These are phyloP conservation scores for Mycena olivaceomarginata DNA, from an alignment of 768 basidiomycete genomes.

Conservation along the genomic window DNA sequence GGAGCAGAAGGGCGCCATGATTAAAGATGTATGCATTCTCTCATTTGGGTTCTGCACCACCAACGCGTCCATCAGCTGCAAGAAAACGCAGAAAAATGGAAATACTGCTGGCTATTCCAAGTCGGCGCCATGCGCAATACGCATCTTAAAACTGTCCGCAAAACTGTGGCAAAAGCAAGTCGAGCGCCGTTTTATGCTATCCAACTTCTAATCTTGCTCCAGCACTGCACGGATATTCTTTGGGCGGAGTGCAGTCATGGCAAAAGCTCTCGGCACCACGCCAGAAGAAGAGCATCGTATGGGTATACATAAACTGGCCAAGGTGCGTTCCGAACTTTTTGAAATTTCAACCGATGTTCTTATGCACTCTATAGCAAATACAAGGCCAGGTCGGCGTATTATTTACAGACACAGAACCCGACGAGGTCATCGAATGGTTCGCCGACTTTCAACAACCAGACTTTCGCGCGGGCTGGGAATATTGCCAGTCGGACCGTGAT, in stretches of 20 bases:
- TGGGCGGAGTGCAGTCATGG: slow-evolving; percentile 92
- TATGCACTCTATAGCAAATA: slow-evolving; percentile 77
- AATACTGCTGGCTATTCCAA: slow-evolving; percentile 96
- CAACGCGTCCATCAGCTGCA: slow-evolving; percentile 74
- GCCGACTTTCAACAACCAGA: slow-evolving; percentile 91
- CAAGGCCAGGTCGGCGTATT: slow-evolving; percentile 96
- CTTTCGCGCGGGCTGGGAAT: slow-evolving; percentile 94
- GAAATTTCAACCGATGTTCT: slow-evolving; percentile 4
- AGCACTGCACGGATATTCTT: slow-evolving; percentile 95
- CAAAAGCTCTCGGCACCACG: slow-evolving; percentile 94
- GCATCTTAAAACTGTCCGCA: slow-evolving; percentile 94
- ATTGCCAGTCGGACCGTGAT: slow-evolving; percentile 82
- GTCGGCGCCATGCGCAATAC: slow-evolving; percentile 97
- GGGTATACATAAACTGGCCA: slow-evolving; percentile 87
- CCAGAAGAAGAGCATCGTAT: slow-evolving; percentile 89
- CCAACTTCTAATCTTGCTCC: slow-evolving; percentile 16
- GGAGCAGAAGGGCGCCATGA: slow-evolving; percentile 91
- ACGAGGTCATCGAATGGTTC: slow-evolving; percentile 97
- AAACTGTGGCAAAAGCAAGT: slow-evolving; percentile 94
- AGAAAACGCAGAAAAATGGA: slow-evolving; percentile 91
- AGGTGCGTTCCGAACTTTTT: slow-evolving; percentile 66
- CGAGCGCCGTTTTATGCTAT: slow-evolving; percentile 1
- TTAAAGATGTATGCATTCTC: slow-evolving; percentile 79
- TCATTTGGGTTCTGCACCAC: slow-evolving; percentile 27
- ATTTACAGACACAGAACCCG: slow-evolving; percentile 93